A percentile compares a stretch with the other conserved stretches of the same genome.
phyloP scores from a whole-genome alignment of 768 basidiomycete genomes.

The Hortiboletus campestris region DNA sequence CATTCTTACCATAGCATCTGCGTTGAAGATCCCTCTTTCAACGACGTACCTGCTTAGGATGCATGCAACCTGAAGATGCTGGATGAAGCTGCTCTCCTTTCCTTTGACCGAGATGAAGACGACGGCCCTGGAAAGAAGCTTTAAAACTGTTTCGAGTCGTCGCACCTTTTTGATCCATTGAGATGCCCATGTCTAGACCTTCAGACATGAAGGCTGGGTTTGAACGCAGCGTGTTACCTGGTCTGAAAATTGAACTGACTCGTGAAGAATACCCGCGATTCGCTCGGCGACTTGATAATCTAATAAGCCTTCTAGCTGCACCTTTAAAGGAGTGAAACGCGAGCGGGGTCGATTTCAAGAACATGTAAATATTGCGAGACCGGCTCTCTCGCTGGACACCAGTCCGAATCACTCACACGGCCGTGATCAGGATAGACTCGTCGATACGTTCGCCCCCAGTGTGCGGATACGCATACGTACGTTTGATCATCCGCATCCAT shows the following conservation, averaged over 20 bases:
- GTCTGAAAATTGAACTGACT: background rate
- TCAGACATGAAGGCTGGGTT: background rate
- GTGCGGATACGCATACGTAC: no score
- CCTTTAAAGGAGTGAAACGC: background rate
- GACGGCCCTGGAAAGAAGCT: no score
- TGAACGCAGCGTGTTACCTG: no score
- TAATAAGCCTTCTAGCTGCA: no score
- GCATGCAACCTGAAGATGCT: background rate
- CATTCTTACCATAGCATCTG: background rate
- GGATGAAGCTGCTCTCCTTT: background rate
- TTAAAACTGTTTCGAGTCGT: background rate
- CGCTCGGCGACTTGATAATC: no score
- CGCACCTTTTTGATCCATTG: background rate
- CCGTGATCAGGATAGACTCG: background rate
- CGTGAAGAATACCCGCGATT: background rate
- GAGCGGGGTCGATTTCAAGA: background rate
- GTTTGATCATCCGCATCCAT: no score
- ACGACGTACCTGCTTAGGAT: background rate
- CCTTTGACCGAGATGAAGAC: background rate
- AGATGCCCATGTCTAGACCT: background rate
- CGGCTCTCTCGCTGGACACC: no score
- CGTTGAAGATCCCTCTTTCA: background rate
- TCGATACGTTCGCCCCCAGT: no score
- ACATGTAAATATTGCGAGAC: no score
- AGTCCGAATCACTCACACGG: no score